A percentile compares a stretch with the other conserved stretches of the same genome.
These are phyloP conservation scores for Mortierella polycephala DNA, from an alignment of 371 early-diverging fungal genomes.

Conservation along the genomic window DNA sequence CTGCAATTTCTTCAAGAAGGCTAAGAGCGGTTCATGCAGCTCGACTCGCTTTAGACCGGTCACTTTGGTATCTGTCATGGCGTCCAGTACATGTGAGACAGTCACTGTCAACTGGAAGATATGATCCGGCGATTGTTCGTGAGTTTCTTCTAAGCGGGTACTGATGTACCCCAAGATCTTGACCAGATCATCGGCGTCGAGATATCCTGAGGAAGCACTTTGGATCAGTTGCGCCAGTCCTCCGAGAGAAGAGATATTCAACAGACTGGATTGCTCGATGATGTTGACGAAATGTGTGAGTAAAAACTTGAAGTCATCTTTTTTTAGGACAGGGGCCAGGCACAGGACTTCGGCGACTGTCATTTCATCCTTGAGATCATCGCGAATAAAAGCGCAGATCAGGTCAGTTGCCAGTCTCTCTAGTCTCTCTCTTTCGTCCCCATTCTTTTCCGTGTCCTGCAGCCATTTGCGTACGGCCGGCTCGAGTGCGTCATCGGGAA, in stretches of 20 bases:
- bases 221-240: conserved; percentile 8
- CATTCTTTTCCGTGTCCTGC: neutral
- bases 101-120: neutral
- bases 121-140: neutral
- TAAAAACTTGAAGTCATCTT: neutral
- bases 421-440: neutral
- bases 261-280: conserved; percentile 5
- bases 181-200: conserved; percentile 6
- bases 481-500: no score
- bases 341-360: neutral
- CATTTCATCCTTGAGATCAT: neutral
- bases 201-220: neutral
- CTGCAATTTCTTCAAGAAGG: neutral
- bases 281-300: neutral
- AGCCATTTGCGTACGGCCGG: no score
- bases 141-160: neutral
- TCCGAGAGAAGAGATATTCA: neutral
- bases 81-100: neutral
- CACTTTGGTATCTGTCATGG: conserved; percentile 13
- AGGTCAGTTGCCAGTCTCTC: neutral
- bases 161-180: neutral
- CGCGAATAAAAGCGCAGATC: neutral
- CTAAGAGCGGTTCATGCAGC: conserved; percentile 1
- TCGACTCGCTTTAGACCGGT: neutral
- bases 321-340: neutral